These are phyloP conservation scores for Ustilago xerochloae DNA, from an alignment of 1,284 basidiomycete genomes.

Conservation along the genomic window DNA sequence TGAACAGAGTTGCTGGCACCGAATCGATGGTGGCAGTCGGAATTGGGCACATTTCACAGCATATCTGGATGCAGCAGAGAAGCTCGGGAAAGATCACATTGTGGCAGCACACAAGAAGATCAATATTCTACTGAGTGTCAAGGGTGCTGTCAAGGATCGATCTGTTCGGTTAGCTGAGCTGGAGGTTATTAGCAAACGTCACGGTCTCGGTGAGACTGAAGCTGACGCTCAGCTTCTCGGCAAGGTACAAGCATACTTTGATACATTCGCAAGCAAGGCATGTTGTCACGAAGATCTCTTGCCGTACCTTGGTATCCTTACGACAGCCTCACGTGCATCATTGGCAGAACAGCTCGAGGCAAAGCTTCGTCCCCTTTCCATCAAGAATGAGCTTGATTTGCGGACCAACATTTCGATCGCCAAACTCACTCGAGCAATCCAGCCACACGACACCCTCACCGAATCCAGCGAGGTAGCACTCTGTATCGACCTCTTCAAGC, in stretches of 20 bases:
- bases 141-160: conserved; percentile 76
- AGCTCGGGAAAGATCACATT: conserved; percentile 29
- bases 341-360: conserved; percentile 1
- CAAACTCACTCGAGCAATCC: conserved; percentile 41
- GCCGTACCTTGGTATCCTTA: conserved; percentile 73
- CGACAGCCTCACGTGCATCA: conserved; percentile 68
- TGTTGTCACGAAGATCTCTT: conserved; percentile 86
- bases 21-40: conserved; percentile 53
- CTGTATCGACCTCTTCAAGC: conserved; percentile 31
- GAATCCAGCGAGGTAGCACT: conserved; percentile 15
- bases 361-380: conserved; percentile 8
- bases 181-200: conserved; percentile 63
- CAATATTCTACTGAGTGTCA: conserved; percentile 70
- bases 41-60: conserved; percentile 41
- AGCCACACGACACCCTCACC: conserved; percentile 8
- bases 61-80: conserved; percentile 31
- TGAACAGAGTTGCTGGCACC: conserved; percentile 75
- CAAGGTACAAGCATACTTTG: conserved; percentile 73
- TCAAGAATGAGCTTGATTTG: conserved; percentile 25
- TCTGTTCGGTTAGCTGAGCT: conserved; percentile 77
- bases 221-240: conserved; percentile 6
- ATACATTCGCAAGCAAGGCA: conserved; percentile 79
- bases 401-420: conserved; percentile 38
- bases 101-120: conserved; percentile 33
- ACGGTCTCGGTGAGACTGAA: background rate